phyloP scores from a whole-genome alignment of 2,329 filamentous ascomycete genomes.

The Nigrospora sphaerica region DNA sequence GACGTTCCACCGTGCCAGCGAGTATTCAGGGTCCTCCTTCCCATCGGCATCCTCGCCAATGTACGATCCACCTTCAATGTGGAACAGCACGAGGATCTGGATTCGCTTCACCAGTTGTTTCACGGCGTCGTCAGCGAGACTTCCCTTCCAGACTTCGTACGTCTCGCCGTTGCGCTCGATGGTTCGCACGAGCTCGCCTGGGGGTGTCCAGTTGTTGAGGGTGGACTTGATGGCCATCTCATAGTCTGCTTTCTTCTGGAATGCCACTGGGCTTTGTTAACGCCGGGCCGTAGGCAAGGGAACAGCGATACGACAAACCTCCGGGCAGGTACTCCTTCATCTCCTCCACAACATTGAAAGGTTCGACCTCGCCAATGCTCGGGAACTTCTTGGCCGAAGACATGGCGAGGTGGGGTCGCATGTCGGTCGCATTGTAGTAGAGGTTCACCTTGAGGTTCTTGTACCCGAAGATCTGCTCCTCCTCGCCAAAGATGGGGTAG shows the following conservation, averaged over 20 bases:
- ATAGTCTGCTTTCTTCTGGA: conserved; percentile 56
- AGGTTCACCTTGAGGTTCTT: conserved; percentile 71
- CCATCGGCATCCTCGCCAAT: conserved; percentile 44
- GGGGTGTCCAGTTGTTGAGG: conserved; percentile 54
- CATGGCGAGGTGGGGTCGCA: conserved; percentile 69
- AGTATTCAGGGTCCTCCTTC: conserved; percentile 63
- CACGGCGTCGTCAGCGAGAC: conserved; percentile 61
- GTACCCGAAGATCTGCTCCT: conserved; percentile 88
- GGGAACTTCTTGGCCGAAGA: conserved; percentile 67
- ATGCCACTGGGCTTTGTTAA: conserved; percentile 48
- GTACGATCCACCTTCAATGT: conserved; percentile 86
- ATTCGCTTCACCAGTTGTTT: conserved; percentile 69
- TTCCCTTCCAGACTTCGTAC: conserved; percentile 82
- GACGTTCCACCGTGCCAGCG: conserved; percentile 78
- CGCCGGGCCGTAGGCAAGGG: not conserved
- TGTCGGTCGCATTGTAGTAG: conserved; percentile 60
- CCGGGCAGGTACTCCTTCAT: conserved; percentile 61
- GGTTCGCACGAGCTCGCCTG: conserved; percentile 62
- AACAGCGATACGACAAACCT: conserved; percentile 34
- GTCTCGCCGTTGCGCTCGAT: conserved; percentile 53
- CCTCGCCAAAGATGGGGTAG: conserved; percentile 88
- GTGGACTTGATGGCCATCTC: conserved; percentile 46
- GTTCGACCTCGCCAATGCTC: conserved; percentile 58
- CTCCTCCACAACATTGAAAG: conserved; percentile 60
- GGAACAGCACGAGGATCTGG: conserved; percentile 76